Evolutionary conservation across 2,329 filamentous ascomycete species (phyloP), one percentile per base, ranked within the genome.

Genomic region (Neurospora crassa): DNA sequence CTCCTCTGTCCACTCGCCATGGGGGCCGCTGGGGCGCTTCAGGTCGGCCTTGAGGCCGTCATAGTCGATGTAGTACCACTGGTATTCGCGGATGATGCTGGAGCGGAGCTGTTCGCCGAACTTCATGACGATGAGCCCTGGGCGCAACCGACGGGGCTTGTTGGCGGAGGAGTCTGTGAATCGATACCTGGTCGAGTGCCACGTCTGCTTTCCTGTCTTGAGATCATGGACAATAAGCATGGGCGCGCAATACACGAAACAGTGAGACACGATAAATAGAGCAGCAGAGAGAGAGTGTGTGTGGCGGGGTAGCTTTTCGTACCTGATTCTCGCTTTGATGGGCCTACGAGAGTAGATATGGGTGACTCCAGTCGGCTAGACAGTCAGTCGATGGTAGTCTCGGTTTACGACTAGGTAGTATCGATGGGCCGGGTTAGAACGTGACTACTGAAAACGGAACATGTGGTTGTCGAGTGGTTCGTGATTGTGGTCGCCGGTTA

Each of bases 41-140:
- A 99, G 89, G 75, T 93, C 90, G 76, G 88, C 86, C 84, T 99
- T 99, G 68, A 99, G 88, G 75, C 91, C 92, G 80, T 97, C 94
- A 84, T 99, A 99, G 83, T 93, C 92, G 83, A 99, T 97, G 84
- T 99, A 99, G 85, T 97, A 93, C 90, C 94, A 97, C 81, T 94
- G 91, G 84, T 96, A 99, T 83, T 98, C 94, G 85, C 92, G 94
- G 82, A 98, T 97, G 79, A 97, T 88, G 80, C 94, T 97, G 78
- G 93, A 95, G 75, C 93, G 93, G 78, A 99, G 90, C 87, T 99
- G 94, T 83, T 97, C 93, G 81, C 96, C 96, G 86, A 98, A 99
- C 87, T 91, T 91, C 89, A 91, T 91, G 84, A 87, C 84, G 82
- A 89, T 79, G 74, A 85, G 80, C 72, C 87, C 86, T 67, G 86